Evolutionary conservation across 805 yeast genomes (phyloP), one percentile per base, ranked within the genome.

Genomic region (Myxozyma lipomycoides): DNA sequence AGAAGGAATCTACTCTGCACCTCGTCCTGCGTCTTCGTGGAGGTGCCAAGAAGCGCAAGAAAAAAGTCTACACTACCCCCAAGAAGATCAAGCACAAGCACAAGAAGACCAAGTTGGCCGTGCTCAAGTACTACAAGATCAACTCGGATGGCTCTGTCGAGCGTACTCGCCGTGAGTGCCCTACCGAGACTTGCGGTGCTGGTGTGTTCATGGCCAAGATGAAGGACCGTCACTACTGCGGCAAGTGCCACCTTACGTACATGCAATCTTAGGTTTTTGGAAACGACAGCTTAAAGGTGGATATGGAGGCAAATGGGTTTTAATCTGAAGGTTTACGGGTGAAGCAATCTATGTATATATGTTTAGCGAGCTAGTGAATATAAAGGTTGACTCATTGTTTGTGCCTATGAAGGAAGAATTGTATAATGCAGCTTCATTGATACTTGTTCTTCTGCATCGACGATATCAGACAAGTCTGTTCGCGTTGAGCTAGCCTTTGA

Each of bases 51-150:
- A 93, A 93, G 93, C 91, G 96, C 84, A 93, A 93, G 93, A 93
- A 93, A 96, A 91, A 91, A 95, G 97, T 89, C 74, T 93, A 91
- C 91, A 91, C 98, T 80, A 91, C 98, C 73, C 98, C 98, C 82
- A 93, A 93, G 90, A 95, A 90, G 86, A 87, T 93, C 81, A 87
- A 79, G 81, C 98, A 93, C 95, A 90, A 89, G 86, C 96, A 88
- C 86, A 93, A 86, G 87, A 93, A 91, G 83, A 87, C 86, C 78
- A 93, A 93, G 86, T 83, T 93, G 73, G 98, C 97, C 77, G 97
- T 93, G 76, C 86, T 93, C 76, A 89, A 95, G 73, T 93, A 91
- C 93, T 93, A 90, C 89, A 90, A 91, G 84, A 97, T 93, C 70
- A 95, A 89, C 77, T 86, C 84, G 73, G 98, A 93, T 70, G 98